Percentiles rank a stretch among this genome's conserved stretches.
These are phyloP conservation scores for Cardamine resedifolia DNA, from an alignment of 345 rosid species.

Conservation along the genomic window DNA sequence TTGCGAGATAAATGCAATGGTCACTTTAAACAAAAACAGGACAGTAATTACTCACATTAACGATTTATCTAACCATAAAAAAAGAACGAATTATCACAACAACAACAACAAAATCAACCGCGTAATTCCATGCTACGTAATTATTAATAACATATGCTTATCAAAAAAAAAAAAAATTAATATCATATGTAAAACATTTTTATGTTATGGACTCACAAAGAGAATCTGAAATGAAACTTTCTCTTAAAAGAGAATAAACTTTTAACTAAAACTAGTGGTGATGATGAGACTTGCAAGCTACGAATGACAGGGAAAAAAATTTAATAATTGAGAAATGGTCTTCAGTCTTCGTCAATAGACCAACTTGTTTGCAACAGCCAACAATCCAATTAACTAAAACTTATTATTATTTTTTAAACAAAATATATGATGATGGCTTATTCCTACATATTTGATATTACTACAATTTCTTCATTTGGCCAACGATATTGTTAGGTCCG, in stretches of 20 bases:
- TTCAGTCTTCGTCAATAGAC: slow-evolving; percentile 18
- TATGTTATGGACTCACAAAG: slow-evolving; percentile 11
- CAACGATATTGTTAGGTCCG: slow-evolving; percentile 13
- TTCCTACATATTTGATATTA: slow-evolving; percentile 4
- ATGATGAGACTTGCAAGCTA: slow-evolving; percentile 25
- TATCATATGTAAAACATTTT: too few species aligned
- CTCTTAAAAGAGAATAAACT: not conserved
- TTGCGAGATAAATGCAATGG: too few species aligned
- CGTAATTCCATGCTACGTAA: not conserved
- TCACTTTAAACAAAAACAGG: too few species aligned
- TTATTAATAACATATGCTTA: too few species aligned
- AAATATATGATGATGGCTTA: slow-evolving; percentile 26
- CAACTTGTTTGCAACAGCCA: slow-evolving; percentile 28
- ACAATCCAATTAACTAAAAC: slow-evolving; percentile 28
- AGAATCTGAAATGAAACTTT: slow-evolving; percentile 7
- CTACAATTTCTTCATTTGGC: slow-evolving; percentile 12
- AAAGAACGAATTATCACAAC: not conserved
- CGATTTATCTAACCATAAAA: too few species aligned
- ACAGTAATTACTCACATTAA: not conserved
- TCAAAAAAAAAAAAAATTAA: too few species aligned
- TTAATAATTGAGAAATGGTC: slow-evolving; percentile 8
- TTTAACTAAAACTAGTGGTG: slow-evolving; percentile 20
- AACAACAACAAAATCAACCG: not conserved
- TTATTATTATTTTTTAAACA: slow-evolving; percentile 1
- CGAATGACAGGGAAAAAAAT: not conserved